These are phyloP conservation scores for Pleurostoma richardsiae DNA, from an alignment of 2,329 filamentous ascomycete species.

Conservation along the genomic window DNA sequence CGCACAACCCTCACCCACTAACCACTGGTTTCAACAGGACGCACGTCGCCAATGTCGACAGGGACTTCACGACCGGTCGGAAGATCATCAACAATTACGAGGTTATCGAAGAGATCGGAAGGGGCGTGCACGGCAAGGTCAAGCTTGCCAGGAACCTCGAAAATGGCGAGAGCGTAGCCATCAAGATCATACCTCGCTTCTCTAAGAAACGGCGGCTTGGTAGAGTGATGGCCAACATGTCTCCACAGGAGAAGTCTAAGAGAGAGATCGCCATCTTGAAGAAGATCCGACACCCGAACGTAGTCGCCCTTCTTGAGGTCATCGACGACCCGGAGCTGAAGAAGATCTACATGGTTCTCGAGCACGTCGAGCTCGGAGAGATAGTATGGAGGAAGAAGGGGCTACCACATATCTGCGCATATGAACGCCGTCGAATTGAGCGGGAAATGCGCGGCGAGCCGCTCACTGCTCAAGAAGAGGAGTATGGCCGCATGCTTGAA, in stretches of 20 bases:
- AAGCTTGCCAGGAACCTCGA: conserved; percentile 83
- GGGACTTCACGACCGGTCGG: conserved; percentile 81
- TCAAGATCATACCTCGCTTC: conserved; percentile 97
- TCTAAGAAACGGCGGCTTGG: conserved; percentile 92
- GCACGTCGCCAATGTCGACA: conserved; percentile 85
- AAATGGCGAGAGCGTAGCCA: conserved; percentile 77
- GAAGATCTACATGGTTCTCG: conserved; percentile 97
- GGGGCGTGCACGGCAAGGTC: conserved; percentile 95
- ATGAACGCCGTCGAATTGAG: conserved; percentile 78
- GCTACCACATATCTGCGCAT: conserved; percentile 72
- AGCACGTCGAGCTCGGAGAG: conserved; percentile 91
- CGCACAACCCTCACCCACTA: neutral
- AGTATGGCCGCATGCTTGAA: conserved; percentile 54
- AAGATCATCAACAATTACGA: conserved; percentile 98
- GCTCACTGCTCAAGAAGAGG: conserved; percentile 55
- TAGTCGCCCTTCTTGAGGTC: conserved; percentile 91
- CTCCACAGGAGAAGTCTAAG: conserved; percentile 76
- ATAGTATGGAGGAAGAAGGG: conserved; percentile 92
- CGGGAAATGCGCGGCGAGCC: conserved; percentile 59
- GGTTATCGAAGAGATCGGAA: conserved; percentile 91
- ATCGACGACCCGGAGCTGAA: conserved; percentile 95
- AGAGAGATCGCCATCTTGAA: conserved; percentile 97
- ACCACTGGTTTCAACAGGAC: conserved; percentile 49
- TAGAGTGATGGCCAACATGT: conserved; percentile 58
- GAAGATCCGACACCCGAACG: conserved; percentile 95